A percentile compares a stretch with the other conserved stretches of the same genome.
Conservation (phyloP, 768 basidiomycete species). For the Lactarius hatsudake region DNA sequence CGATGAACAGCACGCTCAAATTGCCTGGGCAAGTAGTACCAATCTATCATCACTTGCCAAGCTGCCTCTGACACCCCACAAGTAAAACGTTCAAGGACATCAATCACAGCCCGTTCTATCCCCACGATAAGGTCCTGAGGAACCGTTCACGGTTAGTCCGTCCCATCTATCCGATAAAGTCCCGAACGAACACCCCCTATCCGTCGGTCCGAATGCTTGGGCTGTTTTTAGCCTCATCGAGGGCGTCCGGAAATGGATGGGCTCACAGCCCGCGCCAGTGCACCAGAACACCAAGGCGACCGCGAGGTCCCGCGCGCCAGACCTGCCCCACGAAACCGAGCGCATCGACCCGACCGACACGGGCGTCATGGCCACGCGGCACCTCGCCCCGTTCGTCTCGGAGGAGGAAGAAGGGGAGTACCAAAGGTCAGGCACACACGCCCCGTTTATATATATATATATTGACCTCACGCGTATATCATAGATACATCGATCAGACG, state of each 20-base stretch:
- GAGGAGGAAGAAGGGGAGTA: slow-evolving; percentile 28
- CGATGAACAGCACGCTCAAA: slow-evolving; percentile 87
- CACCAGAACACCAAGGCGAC: not conserved
- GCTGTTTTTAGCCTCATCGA: slow-evolving; percentile 60
- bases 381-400: slow-evolving; percentile 24
- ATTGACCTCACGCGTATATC: not conserved
- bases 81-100: slow-evolving; percentile 66
- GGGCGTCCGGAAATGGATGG: slow-evolving; percentile 77
- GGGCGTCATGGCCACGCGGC: slow-evolving; percentile 17
- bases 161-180: not conserved
- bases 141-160: slow-evolving; percentile 40
- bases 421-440: slow-evolving; percentile 15
- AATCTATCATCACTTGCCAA: no score
- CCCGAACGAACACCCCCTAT: no score
- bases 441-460: not conserved
- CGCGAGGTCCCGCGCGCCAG: slow-evolving; percentile 4
- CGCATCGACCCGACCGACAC: slow-evolving; percentile 21
- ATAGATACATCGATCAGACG: slow-evolving; percentile 21
- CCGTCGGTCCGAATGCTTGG: no score
- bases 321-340: slow-evolving; percentile 14
- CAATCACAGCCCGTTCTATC: slow-evolving; percentile 73
- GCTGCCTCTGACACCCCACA: slow-evolving; percentile 30
- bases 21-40: slow-evolving; percentile 65
- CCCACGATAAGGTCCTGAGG: slow-evolving; percentile 41
- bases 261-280: slow-evolving; percentile 42